Evolutionary conservation across 495 filamentous ascomycete genomes (phyloP).

Genomic region (Extremus antarcticus): DNA sequence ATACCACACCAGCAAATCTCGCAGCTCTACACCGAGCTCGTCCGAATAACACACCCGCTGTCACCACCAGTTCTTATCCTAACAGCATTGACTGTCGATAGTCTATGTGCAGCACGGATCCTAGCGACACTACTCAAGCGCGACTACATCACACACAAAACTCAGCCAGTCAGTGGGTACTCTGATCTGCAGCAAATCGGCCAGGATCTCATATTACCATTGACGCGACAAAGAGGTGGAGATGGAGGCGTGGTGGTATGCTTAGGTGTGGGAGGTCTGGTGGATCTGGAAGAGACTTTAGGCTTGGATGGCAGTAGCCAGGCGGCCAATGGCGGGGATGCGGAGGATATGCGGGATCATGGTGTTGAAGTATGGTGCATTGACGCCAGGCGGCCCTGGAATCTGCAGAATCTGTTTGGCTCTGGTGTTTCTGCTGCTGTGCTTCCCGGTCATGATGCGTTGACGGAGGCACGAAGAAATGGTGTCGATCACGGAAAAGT

Average conservation of each 20-base stretch:
- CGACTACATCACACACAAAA: slow-evolving; percentile 97
- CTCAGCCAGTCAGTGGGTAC: slow-evolving; percentile 88
- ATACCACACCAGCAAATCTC: slow-evolving; percentile 81
- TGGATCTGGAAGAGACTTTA: slow-evolving; percentile 67
- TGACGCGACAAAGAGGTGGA: slow-evolving; percentile 71
- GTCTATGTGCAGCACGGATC: slow-evolving; percentile 90
- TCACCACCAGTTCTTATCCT: slow-evolving; percentile 87
- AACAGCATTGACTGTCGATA: slow-evolving; percentile 87
- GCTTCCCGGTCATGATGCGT: slow-evolving; percentile 33
- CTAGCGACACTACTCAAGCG: slow-evolving; percentile 81
- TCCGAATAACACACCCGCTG: slow-evolving; percentile 66
- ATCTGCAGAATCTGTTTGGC: slow-evolving; percentile 84
- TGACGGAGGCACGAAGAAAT: slow-evolving; percentile 35
- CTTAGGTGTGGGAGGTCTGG: slow-evolving; percentile 80
- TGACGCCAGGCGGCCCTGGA: slow-evolving; percentile 88
- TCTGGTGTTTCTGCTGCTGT: slow-evolving; percentile 33
- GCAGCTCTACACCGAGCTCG: slow-evolving; percentile 79
- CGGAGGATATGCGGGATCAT: slow-evolving; percentile 7
- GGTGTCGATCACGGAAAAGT: slow-evolving; percentile 58
- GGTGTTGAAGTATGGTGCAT: slow-evolving; percentile 85
- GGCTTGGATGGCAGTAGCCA: slow-evolving; percentile 47
- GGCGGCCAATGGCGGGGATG: slow-evolving; percentile 47
- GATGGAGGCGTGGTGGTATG: slow-evolving; percentile 81
- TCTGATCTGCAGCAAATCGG: slow-evolving; percentile 72
- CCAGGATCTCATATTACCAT: slow-evolving; percentile 62